A percentile compares a stretch with the other conserved stretches of the same genome.
Evolutionary conservation across 1,139 yeast genomes (phyloP).

Genomic region (Nakaseomyces bracarensis): DNA sequence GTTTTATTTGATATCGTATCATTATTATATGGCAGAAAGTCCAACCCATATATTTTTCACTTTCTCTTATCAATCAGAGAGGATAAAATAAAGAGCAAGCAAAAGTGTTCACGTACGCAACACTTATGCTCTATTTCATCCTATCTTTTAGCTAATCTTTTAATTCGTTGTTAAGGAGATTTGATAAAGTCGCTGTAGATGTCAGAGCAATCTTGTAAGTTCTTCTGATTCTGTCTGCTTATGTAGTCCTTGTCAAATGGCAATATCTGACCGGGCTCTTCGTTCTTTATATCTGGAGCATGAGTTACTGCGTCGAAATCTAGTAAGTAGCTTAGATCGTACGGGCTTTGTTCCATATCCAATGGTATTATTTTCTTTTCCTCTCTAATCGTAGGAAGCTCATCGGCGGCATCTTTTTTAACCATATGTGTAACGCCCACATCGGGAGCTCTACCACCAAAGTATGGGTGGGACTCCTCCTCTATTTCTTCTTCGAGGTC

Average conservation of each 20-base stretch:
- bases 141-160: too few relatives aligned
- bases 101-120: too few relatives aligned
- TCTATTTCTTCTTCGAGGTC: slow-evolving; percentile 4
- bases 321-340: slow-evolving; percentile 1
- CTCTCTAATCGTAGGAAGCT: neutral
- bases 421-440: too few relatives aligned
- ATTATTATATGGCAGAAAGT: too few relatives aligned
- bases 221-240: neutral
- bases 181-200: slow-evolving; percentile 3
- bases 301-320: slow-evolving; percentile 4
- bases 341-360: slow-evolving; percentile 20
- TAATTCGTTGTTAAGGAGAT: slow-evolving; percentile 1
- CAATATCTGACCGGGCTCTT: neutral
- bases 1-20: too few relatives aligned
- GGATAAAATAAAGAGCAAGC: too few relatives aligned
- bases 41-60: too few relatives aligned
- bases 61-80: too few relatives aligned
- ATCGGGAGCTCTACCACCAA: neutral
- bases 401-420: neutral
- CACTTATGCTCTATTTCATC: neutral
- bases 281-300: neutral
- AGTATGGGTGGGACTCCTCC: slow-evolving; percentile 3
- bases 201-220: neutral
- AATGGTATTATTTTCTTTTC: slow-evolving; percentile 6
- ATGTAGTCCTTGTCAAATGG: slow-evolving; percentile 2